Base-by-base conservation (phyloP, 2,329 filamentous ascomycete genomes). In the Apiospora arundinis region DNA sequence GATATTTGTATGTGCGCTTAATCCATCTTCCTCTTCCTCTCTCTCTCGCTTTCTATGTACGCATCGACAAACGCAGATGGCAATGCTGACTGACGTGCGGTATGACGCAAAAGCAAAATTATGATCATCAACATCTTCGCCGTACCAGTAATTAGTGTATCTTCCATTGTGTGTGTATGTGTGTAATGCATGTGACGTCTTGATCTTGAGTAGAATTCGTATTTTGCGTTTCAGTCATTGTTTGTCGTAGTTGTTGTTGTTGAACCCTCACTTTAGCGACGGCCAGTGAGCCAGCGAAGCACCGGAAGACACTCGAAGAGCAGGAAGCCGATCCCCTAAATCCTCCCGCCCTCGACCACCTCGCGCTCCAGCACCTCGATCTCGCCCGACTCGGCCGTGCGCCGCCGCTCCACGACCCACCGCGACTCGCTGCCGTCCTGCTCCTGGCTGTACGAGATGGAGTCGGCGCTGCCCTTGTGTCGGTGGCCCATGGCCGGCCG, bases 391-490 rank as follows among this genome's bases (percentile, higher is more conserved):
- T 93, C 91, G 0, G 85, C 89, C 2, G 90, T 92, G 46, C 92
- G 83, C 69, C 92, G 85, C 46, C 92, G 82, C 80, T 94, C 92
- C 75, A 94, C 83, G 9, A 94, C 88, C 92, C 92, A 94, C 65
- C 91, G 83, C 70, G 85, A 87, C 74, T 88, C 87, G n/a, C 37
- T 23, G 0, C 86, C 88, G 11, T 85, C 85, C 65, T 91, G 89
- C 76, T 92, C 90, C 72, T 87, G 87, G 2, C 87, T 85, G 79
- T 94, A 94, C 8, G 91, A 91, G 45, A 94, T 90, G 73, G 91
- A 92, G 74, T 93, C 92, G 1, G 90, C 85, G 65, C 89, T 92
- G 68, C 87, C 83, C 74, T 85, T 77, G 44, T 78, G 78, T 23
- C 74, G 74, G 69, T 80, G 79, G 0, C 85, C 84, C 77, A 78